Percentiles rank a stretch among this genome's conserved stretches.
Evolutionary conservation across 2,329 filamentous ascomycete species (phyloP).

Genomic region (Verticillium isaacii): DNA sequence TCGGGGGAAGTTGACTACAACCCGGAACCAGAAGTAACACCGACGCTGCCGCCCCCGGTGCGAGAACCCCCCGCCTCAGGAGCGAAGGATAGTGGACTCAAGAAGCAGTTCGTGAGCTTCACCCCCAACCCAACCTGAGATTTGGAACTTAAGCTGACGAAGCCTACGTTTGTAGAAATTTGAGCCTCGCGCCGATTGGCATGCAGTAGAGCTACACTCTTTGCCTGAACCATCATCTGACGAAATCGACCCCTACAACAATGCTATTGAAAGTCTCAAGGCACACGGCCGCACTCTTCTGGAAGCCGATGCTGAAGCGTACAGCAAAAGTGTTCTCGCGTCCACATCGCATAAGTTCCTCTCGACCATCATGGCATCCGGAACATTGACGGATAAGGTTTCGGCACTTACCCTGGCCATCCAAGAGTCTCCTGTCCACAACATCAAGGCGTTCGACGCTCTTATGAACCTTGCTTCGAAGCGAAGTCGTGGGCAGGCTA

Average conservation of each 20-base stretch:
- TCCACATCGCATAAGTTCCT: conserved; percentile 94
- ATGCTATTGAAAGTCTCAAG: conserved; percentile 49
- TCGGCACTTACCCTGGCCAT: conserved; percentile 91
- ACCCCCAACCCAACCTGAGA: not conserved
- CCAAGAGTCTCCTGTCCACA: conserved; percentile 94
- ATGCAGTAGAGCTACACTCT: conserved; percentile 36
- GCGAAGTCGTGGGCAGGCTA: conserved; percentile 85
- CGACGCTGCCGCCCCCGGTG: not conserved
- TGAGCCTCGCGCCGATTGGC: conserved; percentile 55
- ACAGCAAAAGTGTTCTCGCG: conserved; percentile 67
- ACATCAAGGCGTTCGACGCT: conserved; percentile 81
- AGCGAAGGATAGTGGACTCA: conserved; percentile 11
- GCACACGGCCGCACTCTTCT: conserved; percentile 70
- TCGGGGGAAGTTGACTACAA: conserved; percentile 16
- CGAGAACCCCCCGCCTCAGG: not conserved
- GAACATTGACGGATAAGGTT: conserved; percentile 94
- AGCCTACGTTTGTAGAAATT: conserved; percentile 35
- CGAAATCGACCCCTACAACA: conserved; percentile 35
- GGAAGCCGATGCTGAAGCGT: conserved; percentile 71
- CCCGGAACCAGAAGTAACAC: conserved; percentile 17
- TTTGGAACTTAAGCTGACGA: conserved; percentile 1
- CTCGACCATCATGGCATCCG: conserved; percentile 93
- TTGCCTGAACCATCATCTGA: conserved; percentile 41
- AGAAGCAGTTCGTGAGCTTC: conserved; percentile 25
- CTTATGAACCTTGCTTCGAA: conserved; percentile 82